phyloP scores from a whole-genome alignment of 2,329 filamentous ascomycete genomes.

The Penicillium sclerotiorum region DNA sequence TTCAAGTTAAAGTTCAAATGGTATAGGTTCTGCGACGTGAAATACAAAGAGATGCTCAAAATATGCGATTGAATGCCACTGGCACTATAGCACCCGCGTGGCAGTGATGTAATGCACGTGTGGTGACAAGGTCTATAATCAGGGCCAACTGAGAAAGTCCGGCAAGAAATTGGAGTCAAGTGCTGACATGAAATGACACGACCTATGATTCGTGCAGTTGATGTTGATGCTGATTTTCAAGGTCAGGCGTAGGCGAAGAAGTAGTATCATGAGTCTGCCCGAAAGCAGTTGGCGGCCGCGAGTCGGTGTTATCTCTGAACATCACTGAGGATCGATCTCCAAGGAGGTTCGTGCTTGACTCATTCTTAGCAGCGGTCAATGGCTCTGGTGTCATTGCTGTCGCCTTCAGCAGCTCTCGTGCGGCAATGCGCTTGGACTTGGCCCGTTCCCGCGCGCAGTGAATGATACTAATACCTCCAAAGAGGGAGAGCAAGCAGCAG shows the following conservation, averaged over 20 bases:
- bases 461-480: not conserved
- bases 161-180: too few relatives aligned
- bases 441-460: not conserved
- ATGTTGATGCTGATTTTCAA: not conserved
- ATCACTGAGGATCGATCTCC: conserved; percentile 1
- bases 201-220: too few relatives aligned
- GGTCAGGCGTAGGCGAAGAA: not conserved
- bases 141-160: too few relatives aligned
- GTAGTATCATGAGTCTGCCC: not conserved
- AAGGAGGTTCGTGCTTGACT: conserved; percentile 1
- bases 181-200: too few relatives aligned
- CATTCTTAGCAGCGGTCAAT: not conserved
- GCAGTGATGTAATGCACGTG: too few relatives aligned
- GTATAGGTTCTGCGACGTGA: not conserved
- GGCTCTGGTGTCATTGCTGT: not conserved
- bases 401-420: not conserved
- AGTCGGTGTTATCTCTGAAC: not conserved
- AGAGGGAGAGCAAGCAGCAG: not conserved
- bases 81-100: too few relatives aligned
- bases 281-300: not conserved
- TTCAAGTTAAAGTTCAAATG: not conserved
- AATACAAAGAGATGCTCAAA: too few relatives aligned
- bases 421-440: conserved; percentile 1
- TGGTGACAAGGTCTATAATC: too few relatives aligned
- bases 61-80: too few relatives aligned